Percentiles rank a stretch among this genome's conserved stretches.
These are phyloP conservation scores for Skeletonema tropicum DNA, from an alignment of 108 stramenopile genomes.

Conservation along the genomic window DNA sequence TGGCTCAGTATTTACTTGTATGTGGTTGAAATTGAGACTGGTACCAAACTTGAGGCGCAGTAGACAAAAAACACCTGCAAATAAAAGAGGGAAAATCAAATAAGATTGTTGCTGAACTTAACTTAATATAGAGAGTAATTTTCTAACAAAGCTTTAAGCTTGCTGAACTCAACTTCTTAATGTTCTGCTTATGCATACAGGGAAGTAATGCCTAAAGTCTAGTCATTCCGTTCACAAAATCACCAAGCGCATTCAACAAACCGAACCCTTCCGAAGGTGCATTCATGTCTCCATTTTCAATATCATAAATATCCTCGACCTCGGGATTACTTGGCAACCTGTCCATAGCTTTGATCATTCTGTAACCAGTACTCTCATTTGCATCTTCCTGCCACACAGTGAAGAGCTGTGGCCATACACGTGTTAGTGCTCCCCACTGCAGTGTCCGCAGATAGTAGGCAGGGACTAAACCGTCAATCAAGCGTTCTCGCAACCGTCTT, in stretches of 20 bases:
- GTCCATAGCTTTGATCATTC: conserved; percentile 69
- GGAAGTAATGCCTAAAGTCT: conserved; percentile 51
- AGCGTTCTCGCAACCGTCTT: conserved; percentile 81
- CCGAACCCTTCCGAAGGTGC: conserved; percentile 53
- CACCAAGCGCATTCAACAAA: conserved; percentile 67
- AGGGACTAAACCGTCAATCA: conserved; percentile 72
- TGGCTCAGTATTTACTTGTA: conserved; percentile 75
- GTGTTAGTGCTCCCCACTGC: conserved; percentile 88
- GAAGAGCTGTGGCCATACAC: conserved; percentile 67
- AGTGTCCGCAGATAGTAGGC: conserved; percentile 90
- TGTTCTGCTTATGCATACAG: not conserved
- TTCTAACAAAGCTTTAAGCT: too few relatives aligned
- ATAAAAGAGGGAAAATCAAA: not conserved
- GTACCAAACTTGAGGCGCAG: not conserved
- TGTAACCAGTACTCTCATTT: conserved; percentile 77
- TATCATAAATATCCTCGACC: conserved; percentile 87
- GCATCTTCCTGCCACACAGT: conserved; percentile 94
- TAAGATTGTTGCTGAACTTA: not conserved
- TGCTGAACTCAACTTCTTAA: too few relatives aligned
- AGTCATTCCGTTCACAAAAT: conserved; percentile 71
- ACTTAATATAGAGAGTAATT: too few relatives aligned
- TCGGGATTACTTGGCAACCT: conserved; percentile 81
- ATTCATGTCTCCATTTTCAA: conserved; percentile 59
- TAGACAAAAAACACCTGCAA: not conserved
- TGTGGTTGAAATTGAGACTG: conserved; percentile 43